Conservation (phyloP, 192 early-diverging fungal species). For the Thamnidium elegans region DNA sequence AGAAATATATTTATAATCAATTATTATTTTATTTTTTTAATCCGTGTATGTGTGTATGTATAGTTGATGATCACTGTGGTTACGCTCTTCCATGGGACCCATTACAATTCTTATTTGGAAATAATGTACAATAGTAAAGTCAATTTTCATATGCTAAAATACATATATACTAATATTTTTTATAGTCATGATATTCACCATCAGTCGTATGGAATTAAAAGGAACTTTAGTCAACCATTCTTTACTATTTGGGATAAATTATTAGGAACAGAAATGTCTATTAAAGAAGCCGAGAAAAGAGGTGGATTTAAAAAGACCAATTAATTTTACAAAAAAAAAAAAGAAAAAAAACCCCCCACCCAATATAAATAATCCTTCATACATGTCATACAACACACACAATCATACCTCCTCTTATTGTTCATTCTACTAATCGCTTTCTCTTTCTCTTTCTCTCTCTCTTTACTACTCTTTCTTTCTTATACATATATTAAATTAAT, state of each 20-base stretch:
- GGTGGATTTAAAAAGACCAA: constrained; percentile 7
- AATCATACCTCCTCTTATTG: not conserved
- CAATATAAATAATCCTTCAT: not conserved
- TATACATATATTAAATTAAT: not conserved
- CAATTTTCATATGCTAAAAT: not conserved
- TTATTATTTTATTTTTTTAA: not conserved
- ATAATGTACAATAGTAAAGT: constrained; percentile 48
- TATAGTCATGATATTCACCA: constrained; percentile 60
- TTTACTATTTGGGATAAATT: constrained; percentile 78
- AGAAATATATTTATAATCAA: not conserved
- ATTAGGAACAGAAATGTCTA: constrained; percentile 59
- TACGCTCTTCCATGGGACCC: constrained; percentile 76
- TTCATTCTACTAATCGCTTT: not conserved
- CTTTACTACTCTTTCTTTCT: not conserved
- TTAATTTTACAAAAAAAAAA: no score
- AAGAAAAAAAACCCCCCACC: not conserved
- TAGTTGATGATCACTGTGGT: constrained; percentile 81
- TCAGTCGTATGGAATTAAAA: constrained; percentile 56
- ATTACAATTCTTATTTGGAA: constrained; percentile 63
- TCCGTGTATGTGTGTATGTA: not conserved
- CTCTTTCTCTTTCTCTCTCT: not conserved
- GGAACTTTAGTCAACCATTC: constrained; percentile 68
- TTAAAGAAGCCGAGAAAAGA: constrained; percentile 11
- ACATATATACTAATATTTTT: constrained; percentile 1
- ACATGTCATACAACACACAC: not conserved